Evolutionary conservation across 2,329 filamentous ascomycete genomes (phyloP).

Genomic region (Cryphonectria carpinicola): DNA sequence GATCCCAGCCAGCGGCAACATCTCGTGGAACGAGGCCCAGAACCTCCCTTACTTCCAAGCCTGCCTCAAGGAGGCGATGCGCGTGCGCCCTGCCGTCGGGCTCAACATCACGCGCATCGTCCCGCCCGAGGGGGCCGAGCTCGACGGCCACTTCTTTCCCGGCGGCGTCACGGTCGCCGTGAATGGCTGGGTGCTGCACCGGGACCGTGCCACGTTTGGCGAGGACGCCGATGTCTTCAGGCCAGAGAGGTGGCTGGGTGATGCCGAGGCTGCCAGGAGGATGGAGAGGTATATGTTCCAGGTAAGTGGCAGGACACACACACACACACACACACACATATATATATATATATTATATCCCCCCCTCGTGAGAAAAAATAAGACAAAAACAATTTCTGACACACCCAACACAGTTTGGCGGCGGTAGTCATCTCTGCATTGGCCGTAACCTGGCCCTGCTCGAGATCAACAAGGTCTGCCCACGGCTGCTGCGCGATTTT

Average conservation of each 20-base stretch:
- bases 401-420: constrained; percentile 49
- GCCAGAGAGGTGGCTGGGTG: constrained; percentile 59
- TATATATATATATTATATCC: not conserved
- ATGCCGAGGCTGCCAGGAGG: constrained; percentile 45
- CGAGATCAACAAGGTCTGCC: constrained; percentile 63
- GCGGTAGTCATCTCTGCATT: constrained; percentile 58
- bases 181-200: constrained; percentile 58
- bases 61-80: constrained; percentile 60
- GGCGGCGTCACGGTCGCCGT: constrained; percentile 57
- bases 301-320: constrained; percentile 39
- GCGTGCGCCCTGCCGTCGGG: constrained; percentile 58
- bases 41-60: constrained; percentile 58
- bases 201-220: constrained; percentile 54
- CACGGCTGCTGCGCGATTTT: constrained; percentile 58
- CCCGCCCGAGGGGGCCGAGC: constrained; percentile 54
- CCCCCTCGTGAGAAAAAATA: not conserved
- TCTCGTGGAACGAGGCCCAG: constrained; percentile 54
- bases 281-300: constrained; percentile 63
- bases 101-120: constrained; percentile 57
- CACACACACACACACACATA: not conserved
- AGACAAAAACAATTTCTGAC: not conserved
- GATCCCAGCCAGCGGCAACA: constrained; percentile 45
- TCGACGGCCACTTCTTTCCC: constrained; percentile 55
- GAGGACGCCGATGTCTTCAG: constrained; percentile 55
- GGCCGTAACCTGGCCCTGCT: constrained; percentile 58